Conservation (phyloP, 2,329 filamentous ascomycete species). For the Alternaria burnsii region DNA sequence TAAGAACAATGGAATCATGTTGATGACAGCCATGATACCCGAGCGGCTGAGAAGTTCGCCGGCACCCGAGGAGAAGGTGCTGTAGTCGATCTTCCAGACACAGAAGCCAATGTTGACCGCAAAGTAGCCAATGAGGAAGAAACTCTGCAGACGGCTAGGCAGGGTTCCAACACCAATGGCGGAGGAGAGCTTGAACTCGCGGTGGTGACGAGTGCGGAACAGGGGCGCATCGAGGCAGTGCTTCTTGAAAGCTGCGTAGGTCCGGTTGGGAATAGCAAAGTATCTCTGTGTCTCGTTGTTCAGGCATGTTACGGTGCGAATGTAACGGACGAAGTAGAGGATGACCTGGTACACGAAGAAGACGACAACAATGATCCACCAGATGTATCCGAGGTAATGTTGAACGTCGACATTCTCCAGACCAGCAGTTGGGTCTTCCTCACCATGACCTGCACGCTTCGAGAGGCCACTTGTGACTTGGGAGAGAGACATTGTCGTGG, state of each 20-base stretch:
- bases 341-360: slow-evolving; percentile 73
- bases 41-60: slow-evolving; percentile 68
- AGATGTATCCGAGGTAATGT: slow-evolving; percentile 53
- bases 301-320: slow-evolving; percentile 77
- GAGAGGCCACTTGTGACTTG: slow-evolving; percentile 27
- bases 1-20: slow-evolving; percentile 80
- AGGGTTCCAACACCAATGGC: slow-evolving; percentile 61
- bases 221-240: slow-evolving; percentile 59
- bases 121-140: slow-evolving; percentile 59
- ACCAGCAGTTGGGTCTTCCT: slow-evolving; percentile 39
- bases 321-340: slow-evolving; percentile 69
- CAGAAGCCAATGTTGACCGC: slow-evolving; percentile 58
- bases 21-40: slow-evolving; percentile 74
- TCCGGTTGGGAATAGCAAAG: slow-evolving; percentile 71
- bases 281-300: slow-evolving; percentile 82
- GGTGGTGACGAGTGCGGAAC: slow-evolving; percentile 59
- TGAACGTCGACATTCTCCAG: slow-evolving; percentile 47
- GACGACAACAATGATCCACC: slow-evolving; percentile 68
- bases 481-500: slow-evolving; percentile 35
- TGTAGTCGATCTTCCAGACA: slow-evolving; percentile 65
- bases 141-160: slow-evolving; percentile 58
- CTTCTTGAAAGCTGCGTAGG: slow-evolving; percentile 56
- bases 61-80: slow-evolving; percentile 81
- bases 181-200: slow-evolving; percentile 60
- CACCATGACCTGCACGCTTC: slow-evolving; percentile 32